These are phyloP conservation scores for Platanthera guangdongensis DNA, from an alignment of 106 monocot species.

Conservation along the genomic window DNA sequence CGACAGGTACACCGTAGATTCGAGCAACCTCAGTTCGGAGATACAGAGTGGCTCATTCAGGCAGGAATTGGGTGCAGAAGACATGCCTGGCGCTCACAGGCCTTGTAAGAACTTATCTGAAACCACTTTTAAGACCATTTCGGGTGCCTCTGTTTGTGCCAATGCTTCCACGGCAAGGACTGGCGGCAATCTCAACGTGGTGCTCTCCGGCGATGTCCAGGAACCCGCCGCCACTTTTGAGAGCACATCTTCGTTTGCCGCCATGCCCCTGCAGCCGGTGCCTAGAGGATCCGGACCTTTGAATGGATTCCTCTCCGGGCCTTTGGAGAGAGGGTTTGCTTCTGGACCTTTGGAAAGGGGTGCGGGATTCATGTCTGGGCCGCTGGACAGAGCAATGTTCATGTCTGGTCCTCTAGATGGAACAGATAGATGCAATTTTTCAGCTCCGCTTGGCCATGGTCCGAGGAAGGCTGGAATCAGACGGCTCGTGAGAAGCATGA, in stretches of 20 bases:
- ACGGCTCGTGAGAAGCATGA: conserved; percentile 65
- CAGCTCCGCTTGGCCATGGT: conserved; percentile 62
- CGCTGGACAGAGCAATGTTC: conserved; percentile 32
- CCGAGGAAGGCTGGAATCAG: conserved; percentile 39
- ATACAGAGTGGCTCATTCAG: conserved; percentile 72
- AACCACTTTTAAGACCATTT: conserved; percentile 87
- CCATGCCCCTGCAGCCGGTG: conserved; percentile 87
- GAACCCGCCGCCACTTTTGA: conserved; percentile 92
- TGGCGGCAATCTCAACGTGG: conserved; percentile 28
- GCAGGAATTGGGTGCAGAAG: conserved; percentile 50
- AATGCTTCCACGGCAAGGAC: conserved; percentile 84
- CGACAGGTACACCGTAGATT: conserved; percentile 81
- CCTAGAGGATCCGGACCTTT: conserved; percentile 87
- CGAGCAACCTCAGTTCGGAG: conserved; percentile 71
- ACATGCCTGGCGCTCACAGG: conserved; percentile 26
- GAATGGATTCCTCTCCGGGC: conserved; percentile 91
- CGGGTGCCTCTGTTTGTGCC: conserved; percentile 93
- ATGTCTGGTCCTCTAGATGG: conserved; percentile 2
- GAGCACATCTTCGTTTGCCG: conserved; percentile 88
- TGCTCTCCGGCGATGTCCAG: conserved; percentile 35
- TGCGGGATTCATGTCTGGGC: conserved; percentile 52
- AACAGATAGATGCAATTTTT: conserved; percentile 67
- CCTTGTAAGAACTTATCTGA: conserved; percentile 41
- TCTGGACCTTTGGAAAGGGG: conserved; percentile 81
- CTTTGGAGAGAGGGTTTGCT: conserved; percentile 80